phyloP scores from a whole-genome alignment of 768 basidiomycete species.

The Cystofilobasidium macerans region DNA sequence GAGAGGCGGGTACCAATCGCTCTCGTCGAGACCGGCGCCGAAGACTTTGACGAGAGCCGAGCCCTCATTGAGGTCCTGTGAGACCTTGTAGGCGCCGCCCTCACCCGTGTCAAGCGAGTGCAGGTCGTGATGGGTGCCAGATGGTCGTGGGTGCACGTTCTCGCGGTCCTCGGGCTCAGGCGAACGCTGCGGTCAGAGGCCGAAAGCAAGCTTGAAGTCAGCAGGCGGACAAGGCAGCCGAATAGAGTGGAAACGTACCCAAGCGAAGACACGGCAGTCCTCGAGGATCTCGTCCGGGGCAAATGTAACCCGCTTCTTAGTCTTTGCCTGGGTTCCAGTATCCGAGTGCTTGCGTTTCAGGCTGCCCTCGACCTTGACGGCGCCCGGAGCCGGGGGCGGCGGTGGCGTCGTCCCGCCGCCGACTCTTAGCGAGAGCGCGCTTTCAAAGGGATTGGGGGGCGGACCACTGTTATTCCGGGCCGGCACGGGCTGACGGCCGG shows the following conservation, averaged over 20 bases:
- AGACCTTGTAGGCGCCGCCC: background rate
- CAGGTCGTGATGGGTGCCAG: background rate
- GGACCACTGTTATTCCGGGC: background rate
- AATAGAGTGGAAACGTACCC: background rate
- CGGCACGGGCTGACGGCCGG: no score
- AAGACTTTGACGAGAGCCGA: background rate
- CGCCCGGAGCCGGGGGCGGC: background rate
- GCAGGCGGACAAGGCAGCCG: background rate
- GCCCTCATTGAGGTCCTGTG: no score
- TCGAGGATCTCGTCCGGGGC: background rate
- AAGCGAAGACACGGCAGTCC: background rate
- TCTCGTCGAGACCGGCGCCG: background rate
- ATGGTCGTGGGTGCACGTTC: background rate
- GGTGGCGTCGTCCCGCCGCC: background rate
- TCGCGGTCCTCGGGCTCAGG: background rate
- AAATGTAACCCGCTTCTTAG: background rate
- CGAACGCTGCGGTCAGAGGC: background rate
- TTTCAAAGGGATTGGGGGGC: background rate
- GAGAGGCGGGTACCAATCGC: background rate
- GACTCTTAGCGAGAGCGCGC: background rate
- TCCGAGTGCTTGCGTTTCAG: background rate
- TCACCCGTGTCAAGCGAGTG: background rate
- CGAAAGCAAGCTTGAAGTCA: background rate
- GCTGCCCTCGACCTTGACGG: background rate
- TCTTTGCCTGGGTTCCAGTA: background rate